phyloP scores from a whole-genome alignment of 352 stramenopile species.

The Phytophthora crassamura region DNA sequence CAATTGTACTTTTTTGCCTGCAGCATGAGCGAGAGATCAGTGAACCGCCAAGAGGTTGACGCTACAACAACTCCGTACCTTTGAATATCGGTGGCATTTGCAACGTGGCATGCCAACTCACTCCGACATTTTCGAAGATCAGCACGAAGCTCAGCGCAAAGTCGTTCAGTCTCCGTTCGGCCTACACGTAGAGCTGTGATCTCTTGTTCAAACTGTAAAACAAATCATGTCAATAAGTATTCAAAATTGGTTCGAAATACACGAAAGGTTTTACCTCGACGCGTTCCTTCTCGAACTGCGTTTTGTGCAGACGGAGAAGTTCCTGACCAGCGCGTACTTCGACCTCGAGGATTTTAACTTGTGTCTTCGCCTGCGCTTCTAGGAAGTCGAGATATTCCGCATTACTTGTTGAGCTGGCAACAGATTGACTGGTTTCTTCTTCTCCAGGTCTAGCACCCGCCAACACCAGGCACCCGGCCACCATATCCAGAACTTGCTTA shows the following conservation, averaged over 20 bases:
- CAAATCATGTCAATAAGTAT: neutral
- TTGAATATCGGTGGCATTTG: conserved; percentile 49
- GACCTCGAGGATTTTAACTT: conserved; percentile 65
- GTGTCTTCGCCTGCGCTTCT: conserved; percentile 45
- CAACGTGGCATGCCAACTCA: conserved; percentile 62
- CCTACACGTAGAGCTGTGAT: conserved; percentile 47
- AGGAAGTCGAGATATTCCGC: conserved; percentile 55
- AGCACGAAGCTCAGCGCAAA: conserved; percentile 53
- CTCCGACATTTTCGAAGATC: conserved; percentile 56
- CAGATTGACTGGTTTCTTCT: neutral
- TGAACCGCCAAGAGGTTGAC: neutral
- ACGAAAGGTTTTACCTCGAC: conserved; percentile 30
- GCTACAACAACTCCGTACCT: conserved; percentile 33
- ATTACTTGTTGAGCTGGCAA: conserved; percentile 10
- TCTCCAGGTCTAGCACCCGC: conserved; percentile 1
- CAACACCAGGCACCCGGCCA: conserved; percentile 28
- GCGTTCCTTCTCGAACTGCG: conserved; percentile 59
- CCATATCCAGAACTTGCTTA: conserved; percentile 42
- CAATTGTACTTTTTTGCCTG: conserved; percentile 59
- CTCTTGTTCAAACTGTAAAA: conserved; percentile 57
- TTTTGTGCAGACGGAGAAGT: conserved; percentile 61
- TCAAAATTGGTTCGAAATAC: neutral
- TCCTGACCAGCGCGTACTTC: conserved; percentile 69
- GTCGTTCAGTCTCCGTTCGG: conserved; percentile 47
- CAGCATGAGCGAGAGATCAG: neutral